phyloP scores from a whole-genome alignment of 371 early-diverging fungal species.

The Circinella minor region DNA sequence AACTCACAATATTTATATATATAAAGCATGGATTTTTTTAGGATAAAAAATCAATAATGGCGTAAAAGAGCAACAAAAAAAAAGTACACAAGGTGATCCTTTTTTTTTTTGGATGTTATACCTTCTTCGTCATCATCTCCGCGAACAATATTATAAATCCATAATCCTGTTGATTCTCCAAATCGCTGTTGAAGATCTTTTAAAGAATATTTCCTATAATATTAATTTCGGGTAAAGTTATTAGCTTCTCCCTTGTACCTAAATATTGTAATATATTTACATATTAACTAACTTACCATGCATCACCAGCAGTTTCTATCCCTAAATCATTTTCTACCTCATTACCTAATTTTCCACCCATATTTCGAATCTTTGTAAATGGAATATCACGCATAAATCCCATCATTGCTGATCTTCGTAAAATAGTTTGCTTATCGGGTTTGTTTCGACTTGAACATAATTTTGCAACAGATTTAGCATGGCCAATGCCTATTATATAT shows the following conservation, averaged over 20 bases:
- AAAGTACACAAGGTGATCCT: neutral
- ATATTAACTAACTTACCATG: constrained; percentile 34
- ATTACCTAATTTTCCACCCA: constrained; percentile 91
- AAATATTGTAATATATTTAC: neutral
- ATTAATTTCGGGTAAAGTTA: too few relatives aligned
- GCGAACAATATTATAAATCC: constrained; percentile 67
- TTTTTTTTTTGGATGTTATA: constrained; percentile 14
- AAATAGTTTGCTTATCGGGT: constrained; percentile 82
- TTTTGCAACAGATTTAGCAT: constrained; percentile 86
- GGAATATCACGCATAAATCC: constrained; percentile 69
- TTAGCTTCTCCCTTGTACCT: neutral
- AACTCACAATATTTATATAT: neutral
- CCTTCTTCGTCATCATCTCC: constrained; percentile 68
- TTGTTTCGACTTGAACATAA: constrained; percentile 86
- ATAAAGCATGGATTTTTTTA: neutral
- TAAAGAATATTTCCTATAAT: constrained; percentile 32
- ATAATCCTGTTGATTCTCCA: constrained; percentile 51
- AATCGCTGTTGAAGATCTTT: constrained; percentile 44
- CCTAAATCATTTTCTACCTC: constrained; percentile 66
- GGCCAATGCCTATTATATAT: constrained; percentile 66
- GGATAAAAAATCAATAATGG: neutral
- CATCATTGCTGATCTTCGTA: constrained; percentile 58
- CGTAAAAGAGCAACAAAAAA: neutral
- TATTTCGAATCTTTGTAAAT: constrained; percentile 73
- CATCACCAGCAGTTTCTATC: constrained; percentile 55